Conservation (phyloP, 257 asterid species). For the Anisodus tanguticus region DNA sequence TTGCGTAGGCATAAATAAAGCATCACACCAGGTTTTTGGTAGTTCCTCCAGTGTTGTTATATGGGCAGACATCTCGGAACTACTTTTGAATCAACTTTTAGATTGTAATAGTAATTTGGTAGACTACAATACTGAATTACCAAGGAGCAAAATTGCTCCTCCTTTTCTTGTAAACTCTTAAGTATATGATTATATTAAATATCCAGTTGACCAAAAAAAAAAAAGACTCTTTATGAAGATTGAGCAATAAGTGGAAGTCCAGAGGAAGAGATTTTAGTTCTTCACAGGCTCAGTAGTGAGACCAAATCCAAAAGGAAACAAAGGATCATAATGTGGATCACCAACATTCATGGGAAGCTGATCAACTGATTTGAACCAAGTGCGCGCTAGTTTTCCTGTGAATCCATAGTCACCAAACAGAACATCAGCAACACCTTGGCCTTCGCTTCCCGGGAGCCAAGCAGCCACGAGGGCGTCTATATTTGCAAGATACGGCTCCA, state of each 20-base stretch:
- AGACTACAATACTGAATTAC: not conserved
- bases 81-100: not conserved
- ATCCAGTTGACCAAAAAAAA: not conserved
- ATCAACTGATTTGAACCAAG: conserved; percentile 63
- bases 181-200: not conserved
- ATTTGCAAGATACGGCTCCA: conserved; percentile 53
- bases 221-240: not conserved
- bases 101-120: not conserved
- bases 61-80: not conserved
- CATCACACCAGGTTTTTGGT: not conserved
- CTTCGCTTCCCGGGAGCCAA: conserved; percentile 73
- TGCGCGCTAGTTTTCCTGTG: conserved; percentile 57
- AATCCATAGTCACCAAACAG: conserved; percentile 60
- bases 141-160: not conserved
- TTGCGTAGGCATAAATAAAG: not conserved
- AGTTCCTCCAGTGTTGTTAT: not conserved
- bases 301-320: conserved; percentile 64
- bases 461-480: conserved; percentile 65
- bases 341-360: conserved; percentile 72
- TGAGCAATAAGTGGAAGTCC: not conserved
- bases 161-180: not conserved
- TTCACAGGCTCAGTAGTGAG: conserved; percentile 39
- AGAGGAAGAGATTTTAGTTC: not conserved
- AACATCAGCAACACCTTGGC: conserved; percentile 62
- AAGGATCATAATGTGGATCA: conserved; percentile 56